Evolutionary conservation across 441 rosid genomes (phyloP).

Genomic region (Breynia disticha): DNA sequence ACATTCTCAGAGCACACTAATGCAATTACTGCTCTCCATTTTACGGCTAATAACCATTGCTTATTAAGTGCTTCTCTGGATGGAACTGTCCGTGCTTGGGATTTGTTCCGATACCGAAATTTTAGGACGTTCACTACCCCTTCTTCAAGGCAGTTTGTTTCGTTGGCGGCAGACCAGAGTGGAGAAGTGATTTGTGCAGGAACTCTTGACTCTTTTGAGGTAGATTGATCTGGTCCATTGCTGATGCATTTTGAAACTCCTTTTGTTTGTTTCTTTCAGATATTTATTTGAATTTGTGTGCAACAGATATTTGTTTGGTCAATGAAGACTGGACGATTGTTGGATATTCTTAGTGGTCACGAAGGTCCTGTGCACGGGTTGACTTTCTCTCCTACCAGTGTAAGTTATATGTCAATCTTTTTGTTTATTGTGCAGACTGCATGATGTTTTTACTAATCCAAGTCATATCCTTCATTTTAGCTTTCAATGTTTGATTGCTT

Average conservation of each 20-base stretch:
- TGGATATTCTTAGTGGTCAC: conserved; percentile 90
- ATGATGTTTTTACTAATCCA: neutral
- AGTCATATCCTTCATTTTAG: too few relatives aligned
- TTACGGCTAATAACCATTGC: conserved; percentile 83
- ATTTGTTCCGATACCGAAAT: conserved; percentile 80
- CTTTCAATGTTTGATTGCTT: too few relatives aligned
- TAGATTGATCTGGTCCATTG: conserved; percentile 11
- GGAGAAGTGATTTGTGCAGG: conserved; percentile 98
- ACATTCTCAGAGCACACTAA: conserved; percentile 96
- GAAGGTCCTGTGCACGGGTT: conserved; percentile 98
- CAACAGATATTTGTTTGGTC: conserved; percentile 95
- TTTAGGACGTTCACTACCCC: conserved; percentile 95
- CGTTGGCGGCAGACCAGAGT: conserved; percentile 85
- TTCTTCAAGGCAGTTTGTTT: conserved; percentile 87
- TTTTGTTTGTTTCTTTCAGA: conserved; percentile 5
- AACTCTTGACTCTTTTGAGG: conserved; percentile 95
- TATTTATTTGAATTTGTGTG: conserved; percentile 3
- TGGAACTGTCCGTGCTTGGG: conserved; percentile 99
- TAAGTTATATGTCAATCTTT: conserved; percentile 28
- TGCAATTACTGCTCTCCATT: conserved; percentile 90
- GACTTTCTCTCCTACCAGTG: conserved; percentile 80
- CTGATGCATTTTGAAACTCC: conserved; percentile 4
- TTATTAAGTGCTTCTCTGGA: conserved; percentile 92
- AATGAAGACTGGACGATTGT: conserved; percentile 89
- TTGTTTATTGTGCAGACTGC: neutral